Base-by-base conservation (phyloP, 2,329 filamentous ascomycete genomes). In the Talaromyces funiculosus region DNA sequence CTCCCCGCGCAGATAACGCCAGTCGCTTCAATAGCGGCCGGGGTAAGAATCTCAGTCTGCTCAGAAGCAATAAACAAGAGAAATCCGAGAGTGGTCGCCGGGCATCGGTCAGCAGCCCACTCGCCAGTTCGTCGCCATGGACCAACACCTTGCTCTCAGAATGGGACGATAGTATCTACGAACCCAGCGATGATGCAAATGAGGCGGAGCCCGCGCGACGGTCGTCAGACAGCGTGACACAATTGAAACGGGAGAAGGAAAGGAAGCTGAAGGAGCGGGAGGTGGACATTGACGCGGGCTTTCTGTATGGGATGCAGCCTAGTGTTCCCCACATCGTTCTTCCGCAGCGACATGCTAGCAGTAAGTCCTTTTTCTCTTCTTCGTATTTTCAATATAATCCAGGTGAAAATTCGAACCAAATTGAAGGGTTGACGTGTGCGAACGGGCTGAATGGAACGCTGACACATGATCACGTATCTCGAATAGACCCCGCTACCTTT, bases 21-120 rank as follows among this genome's bases (percentile, higher is more conserved):
- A 86, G 64, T 81, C 84, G 62, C 81, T 82, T 74, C 29, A 81
- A 87, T 66, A 90, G 85, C 73, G 85, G 89, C 24, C 51, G 82
- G 78, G 88, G 18, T 84, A 86, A 67, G 59, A 61, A 37, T 56
- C 59, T 29, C 40, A 49, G 31, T 43, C 42, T 40, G 40, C 51
- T 60, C 33, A 35, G 47, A 55, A 35, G 26, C 53, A 56, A 18
- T 29, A 42, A 24, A 12, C 26, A 29, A 31, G 51, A 47, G 10
- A 61, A 61, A 40, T 37, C 38, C 37, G 37, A 33, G 22, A 26
- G 78, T 81, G 69, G 78, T 82, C 61, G 61, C n/a, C 61, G 57
- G 7, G 56, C 61, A 26, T 62, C 61, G n/a, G 38, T 61, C 43
- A 58, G 54, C 57, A 62, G 61, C 38, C 61, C 61, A n/a, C 53